Conservation (phyloP, 2,329 filamentous ascomycete genomes). For the Balansia obtecta region DNA sequence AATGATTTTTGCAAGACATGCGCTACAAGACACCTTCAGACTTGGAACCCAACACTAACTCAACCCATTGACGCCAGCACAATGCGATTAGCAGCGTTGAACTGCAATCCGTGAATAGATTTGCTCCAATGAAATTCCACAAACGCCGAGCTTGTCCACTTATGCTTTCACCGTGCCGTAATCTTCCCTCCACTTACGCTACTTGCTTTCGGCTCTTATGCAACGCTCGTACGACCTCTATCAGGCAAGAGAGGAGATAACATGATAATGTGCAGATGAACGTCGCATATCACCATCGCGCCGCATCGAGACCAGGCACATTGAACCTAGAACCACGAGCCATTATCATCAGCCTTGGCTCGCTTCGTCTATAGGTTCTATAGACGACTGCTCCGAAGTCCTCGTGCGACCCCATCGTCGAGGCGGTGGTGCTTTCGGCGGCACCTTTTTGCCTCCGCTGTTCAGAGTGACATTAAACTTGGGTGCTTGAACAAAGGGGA, state of each 20-base stretch:
- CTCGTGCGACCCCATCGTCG: conserved; percentile 31
- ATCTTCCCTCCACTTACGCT: background rate
- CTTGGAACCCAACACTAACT: too few relatives aligned
- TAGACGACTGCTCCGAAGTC: conserved; percentile 18
- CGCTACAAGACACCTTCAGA: too few relatives aligned
- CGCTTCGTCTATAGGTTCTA: background rate
- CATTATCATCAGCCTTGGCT: background rate
- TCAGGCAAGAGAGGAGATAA: background rate
- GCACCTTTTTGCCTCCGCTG: conserved; percentile 25
- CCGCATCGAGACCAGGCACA: too few relatives aligned
- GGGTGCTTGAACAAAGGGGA: conserved; percentile 26
- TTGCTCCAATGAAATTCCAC: too few relatives aligned
- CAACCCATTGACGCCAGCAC: too few relatives aligned
- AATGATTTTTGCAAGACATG: too few relatives aligned
- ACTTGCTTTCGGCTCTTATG: background rate
- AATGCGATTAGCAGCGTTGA: too few relatives aligned
- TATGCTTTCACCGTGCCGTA: too few relatives aligned
- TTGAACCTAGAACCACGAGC: background rate
- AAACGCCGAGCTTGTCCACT: too few relatives aligned
- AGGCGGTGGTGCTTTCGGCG: conserved; percentile 34
- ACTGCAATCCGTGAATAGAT: too few relatives aligned
- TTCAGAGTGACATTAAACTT: conserved; percentile 18
- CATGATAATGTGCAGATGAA: background rate
- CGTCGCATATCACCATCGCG: background rate
- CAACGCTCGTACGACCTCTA: background rate